Conservation (phyloP, 2,329 filamentous ascomycete genomes). For the Thelonectria olida region DNA sequence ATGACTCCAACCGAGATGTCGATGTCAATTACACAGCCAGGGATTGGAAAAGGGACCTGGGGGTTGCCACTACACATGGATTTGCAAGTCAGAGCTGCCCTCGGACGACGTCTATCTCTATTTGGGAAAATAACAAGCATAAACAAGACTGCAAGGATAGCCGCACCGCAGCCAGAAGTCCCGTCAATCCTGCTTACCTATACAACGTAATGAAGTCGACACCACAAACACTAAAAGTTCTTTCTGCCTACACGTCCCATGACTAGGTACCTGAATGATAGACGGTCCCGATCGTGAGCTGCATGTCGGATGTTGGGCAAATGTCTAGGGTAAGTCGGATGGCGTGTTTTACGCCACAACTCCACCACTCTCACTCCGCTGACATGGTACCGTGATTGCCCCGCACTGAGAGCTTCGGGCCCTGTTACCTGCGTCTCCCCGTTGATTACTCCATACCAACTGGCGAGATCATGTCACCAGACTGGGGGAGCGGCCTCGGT, state of each 20-base stretch:
- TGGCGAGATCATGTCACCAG: neutral
- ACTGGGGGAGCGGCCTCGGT: neutral
- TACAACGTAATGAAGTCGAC: neutral
- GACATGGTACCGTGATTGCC: constrained; percentile 14
- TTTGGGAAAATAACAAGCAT: too few species aligned
- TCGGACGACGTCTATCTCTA: too few species aligned
- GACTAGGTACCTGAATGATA: neutral
- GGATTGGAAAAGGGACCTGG: too few species aligned
- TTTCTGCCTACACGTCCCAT: neutral
- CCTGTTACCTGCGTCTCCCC: neutral
- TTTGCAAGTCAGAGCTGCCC: too few species aligned
- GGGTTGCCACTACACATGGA: too few species aligned
- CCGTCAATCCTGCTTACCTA: too few species aligned
- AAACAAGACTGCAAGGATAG: too few species aligned
- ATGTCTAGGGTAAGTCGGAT: constrained; percentile 12
- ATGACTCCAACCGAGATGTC: too few species aligned
- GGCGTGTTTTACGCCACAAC: constrained; percentile 16
- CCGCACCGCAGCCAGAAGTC: too few species aligned
- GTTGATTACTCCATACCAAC: neutral
- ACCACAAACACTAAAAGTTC: neutral
- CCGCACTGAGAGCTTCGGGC: constrained; percentile 3
- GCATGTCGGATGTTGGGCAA: neutral
- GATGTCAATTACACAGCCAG: too few species aligned
- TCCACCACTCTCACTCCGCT: constrained; percentile 6
- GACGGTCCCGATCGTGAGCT: neutral